These are phyloP conservation scores for Diaporthe sp. DNA, from an alignment of 2,329 filamentous ascomycete genomes.

Conservation along the genomic window DNA sequence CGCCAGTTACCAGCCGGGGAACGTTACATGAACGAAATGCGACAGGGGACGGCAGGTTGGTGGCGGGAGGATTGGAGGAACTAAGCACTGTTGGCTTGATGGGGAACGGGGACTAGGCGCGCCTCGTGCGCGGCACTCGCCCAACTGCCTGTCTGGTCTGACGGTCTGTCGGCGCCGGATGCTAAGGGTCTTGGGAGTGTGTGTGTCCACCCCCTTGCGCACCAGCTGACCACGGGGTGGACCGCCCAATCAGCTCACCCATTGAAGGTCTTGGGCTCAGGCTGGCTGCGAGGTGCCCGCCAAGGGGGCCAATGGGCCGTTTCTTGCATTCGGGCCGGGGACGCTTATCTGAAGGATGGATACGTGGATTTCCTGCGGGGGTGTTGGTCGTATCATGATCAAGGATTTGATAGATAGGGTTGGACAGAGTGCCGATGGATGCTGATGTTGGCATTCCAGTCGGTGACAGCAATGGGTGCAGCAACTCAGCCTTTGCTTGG, in stretches of 20 bases:
- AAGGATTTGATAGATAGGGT: constrained; percentile 1
- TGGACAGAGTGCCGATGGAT: background rate
- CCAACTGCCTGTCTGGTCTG: background rate
- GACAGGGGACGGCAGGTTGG: background rate
- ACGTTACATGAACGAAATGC: constrained; percentile 21
- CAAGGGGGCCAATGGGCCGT: constrained; percentile 24
- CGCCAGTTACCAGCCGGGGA: constrained; percentile 3
- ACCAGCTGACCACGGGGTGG: constrained; percentile 21
- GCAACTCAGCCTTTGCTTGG: background rate
- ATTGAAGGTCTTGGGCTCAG: background rate
- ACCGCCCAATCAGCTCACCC: constrained; percentile 25
- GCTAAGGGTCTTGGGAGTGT: background rate
- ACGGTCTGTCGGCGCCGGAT: background rate
- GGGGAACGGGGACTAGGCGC: background rate
- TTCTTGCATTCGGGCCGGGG: constrained; percentile 21
- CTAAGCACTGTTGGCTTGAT: constrained; percentile 3
- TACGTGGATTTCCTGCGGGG: background rate
- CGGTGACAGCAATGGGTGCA: background rate
- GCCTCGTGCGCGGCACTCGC: constrained; percentile 13
- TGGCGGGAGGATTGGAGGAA: background rate
- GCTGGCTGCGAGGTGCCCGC: background rate
- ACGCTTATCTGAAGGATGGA: constrained; percentile 30
- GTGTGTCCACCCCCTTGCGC: background rate
- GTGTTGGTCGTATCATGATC: constrained; percentile 1
- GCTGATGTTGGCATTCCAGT: background rate